Percentiles rank a stretch among this genome's conserved stretches.
These are phyloP conservation scores for Verticillium dahliae DNA, from an alignment of 2,329 filamentous ascomycete genomes.

Conservation along the genomic window DNA sequence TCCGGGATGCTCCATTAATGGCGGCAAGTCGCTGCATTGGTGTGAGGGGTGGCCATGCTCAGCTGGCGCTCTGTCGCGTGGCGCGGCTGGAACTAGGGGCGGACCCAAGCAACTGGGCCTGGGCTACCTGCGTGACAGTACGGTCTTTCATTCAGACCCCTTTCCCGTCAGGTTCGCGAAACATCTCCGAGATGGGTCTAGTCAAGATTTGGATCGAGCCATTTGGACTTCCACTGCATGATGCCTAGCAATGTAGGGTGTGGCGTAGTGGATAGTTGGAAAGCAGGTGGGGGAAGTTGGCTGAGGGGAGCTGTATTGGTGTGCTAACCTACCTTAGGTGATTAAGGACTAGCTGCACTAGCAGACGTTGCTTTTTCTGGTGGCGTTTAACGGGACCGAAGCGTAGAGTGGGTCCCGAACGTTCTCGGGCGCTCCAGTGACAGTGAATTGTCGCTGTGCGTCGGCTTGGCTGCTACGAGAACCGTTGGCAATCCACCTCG, in stretches of 20 bases:
- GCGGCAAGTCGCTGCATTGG: neutral
- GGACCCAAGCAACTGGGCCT: neutral
- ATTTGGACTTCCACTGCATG: neutral
- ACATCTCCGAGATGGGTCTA: neutral
- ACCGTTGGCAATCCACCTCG: neutral
- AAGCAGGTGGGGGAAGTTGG: neutral
- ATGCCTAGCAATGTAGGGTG: neutral
- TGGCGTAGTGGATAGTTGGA: neutral
- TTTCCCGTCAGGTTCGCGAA: neutral
- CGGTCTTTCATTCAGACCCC: neutral
- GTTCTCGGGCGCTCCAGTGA: neutral
- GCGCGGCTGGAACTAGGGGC: neutral
- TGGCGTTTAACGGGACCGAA: neutral
- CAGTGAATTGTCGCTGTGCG: neutral
- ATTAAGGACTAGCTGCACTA: neutral
- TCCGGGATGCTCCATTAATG: neutral
- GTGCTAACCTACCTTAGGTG: neutral
- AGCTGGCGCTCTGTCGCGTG: neutral
- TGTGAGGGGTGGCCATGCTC: neutral
- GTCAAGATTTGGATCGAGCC: neutral
- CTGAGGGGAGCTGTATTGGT: neutral
- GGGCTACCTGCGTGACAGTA: neutral
- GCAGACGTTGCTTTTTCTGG: neutral
- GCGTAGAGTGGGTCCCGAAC: neutral
- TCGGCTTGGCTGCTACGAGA: neutral